Evolutionary conservation across 345 rosid species (phyloP).

Genomic region (Brassica napus): DNA sequence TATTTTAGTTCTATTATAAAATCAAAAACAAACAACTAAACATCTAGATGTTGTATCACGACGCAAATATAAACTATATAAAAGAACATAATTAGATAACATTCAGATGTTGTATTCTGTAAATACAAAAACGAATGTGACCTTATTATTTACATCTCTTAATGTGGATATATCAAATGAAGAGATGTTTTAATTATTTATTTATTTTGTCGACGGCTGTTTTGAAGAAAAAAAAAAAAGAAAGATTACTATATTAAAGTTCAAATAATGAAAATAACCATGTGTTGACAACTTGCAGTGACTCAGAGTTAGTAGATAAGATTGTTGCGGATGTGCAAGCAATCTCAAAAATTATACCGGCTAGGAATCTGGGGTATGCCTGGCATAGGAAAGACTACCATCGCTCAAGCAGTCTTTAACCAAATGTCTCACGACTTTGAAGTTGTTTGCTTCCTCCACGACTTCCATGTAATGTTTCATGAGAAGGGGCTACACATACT

Average conservation of each 20-base stretch:
- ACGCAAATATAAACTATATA: too few relatives aligned
- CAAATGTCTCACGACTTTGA: neutral
- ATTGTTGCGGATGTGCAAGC: conserved; percentile 16
- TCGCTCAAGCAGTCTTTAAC: neutral
- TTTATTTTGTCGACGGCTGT: too few relatives aligned
- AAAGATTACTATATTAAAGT: neutral
- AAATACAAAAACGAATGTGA: too few relatives aligned
- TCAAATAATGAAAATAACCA: neutral
- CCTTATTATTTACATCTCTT: too few relatives aligned
- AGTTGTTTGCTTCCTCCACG: neutral
- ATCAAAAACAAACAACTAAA: too few relatives aligned
- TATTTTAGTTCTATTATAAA: too few relatives aligned
- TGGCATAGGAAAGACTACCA: conserved; percentile 18
- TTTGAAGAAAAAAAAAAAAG: neutral
- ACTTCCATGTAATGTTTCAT: neutral
- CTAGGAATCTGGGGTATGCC: conserved; percentile 29
- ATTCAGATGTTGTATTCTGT: too few relatives aligned
- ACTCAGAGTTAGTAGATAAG: conserved; percentile 16
- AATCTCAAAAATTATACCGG: neutral
- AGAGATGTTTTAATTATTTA: neutral
- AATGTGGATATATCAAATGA: too few relatives aligned
- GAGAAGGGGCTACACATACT: neutral
- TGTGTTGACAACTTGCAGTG: neutral
- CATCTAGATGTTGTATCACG: too few relatives aligned
- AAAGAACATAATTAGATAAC: too few relatives aligned